Evolutionary conservation across 2,329 filamentous ascomycete genomes (phyloP), one percentile per base, ranked within the genome.

Genomic region (Aspergillus tamarii): DNA sequence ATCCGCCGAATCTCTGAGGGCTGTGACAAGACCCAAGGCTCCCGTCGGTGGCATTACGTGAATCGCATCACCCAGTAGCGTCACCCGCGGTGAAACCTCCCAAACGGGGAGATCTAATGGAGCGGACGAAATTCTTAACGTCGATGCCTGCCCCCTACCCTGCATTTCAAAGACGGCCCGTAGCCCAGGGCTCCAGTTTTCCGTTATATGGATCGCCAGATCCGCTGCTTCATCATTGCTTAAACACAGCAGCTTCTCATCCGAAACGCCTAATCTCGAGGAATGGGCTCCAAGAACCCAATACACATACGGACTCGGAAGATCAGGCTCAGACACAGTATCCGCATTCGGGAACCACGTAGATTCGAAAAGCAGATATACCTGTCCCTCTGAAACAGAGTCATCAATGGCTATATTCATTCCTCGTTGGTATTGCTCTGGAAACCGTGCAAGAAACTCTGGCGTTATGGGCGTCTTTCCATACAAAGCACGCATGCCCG

Each of bases 11-110:
- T 50, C 46, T 7, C 46, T 50, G 8, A 83, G 72, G 28, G 81
- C 81, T 1, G 81, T 83, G 58, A 82, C 82, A 1, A 81, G 81
- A 19, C 81, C 81, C 56, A 80, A 78, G 0, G 79, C 81, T 21
- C 81, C 81, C 4, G 79, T 80, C 1, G 82, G 82, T 1, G 80
- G 80, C 80, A 83, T 83, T 1, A 77, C 73, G 69, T 83, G 82
- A 4, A 78, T 77, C 1, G 81, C 78, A 61, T 83, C 81, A 11
- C 81, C 81, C 26, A 83, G 74, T 3, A 83, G 63, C 0, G 81
- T 82, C 1, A 83, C 77, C 16, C 67, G 67, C 9, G 66, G 52
- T 23, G 70, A 72, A 19, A 76, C 66, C 14, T 30, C 46, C 46
- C 46, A 50, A 6, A 16, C 46, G 3, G 23, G 23, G 16, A 50